phyloP scores from a whole-genome alignment of 2,329 filamentous ascomycete genomes.

The Aspergillus calidoustus region DNA sequence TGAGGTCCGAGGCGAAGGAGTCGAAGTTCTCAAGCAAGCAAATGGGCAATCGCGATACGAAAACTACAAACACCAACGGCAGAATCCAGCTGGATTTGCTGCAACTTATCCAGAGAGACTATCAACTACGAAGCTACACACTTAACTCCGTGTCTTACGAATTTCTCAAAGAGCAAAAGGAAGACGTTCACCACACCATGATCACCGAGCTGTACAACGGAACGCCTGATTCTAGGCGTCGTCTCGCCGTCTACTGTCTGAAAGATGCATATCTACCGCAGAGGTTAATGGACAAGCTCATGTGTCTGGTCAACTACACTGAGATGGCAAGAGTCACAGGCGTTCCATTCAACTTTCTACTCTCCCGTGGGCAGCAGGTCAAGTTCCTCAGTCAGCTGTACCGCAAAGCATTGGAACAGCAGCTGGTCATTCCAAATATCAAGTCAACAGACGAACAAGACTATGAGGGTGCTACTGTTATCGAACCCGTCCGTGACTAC shows the following conservation, averaged over 20 bases:
- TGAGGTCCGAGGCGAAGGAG: constrained; percentile 73
- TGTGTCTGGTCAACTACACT: constrained; percentile 98
- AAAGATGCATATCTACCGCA: constrained; percentile 98
- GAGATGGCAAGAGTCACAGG: constrained; percentile 99
- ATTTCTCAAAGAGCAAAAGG: constrained; percentile 95
- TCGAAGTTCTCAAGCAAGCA: constrained; percentile 96
- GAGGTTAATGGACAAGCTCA: constrained; percentile 93
- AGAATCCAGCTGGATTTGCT: constrained; percentile 89
- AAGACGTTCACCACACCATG: constrained; percentile 99
- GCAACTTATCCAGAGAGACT: constrained; percentile 92
- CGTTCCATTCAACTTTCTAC: constrained; percentile 92
- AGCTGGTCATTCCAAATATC: constrained; percentile 90
- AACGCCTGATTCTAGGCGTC: constrained; percentile 86
- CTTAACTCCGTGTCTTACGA: constrained; percentile 95
- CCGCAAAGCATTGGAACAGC: constrained; percentile 89
- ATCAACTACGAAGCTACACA: constrained; percentile 95
- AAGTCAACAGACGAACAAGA: constrained; percentile 78
- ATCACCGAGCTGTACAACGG: constrained; percentile 98
- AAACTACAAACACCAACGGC: constrained; percentile 92
- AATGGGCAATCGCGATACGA: constrained; percentile 94
- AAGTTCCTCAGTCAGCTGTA: constrained; percentile 98
- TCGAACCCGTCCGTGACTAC: constrained; percentile 90
- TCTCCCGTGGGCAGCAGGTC: constrained; percentile 92
- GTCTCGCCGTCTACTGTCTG: constrained; percentile 91
- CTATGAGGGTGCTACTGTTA: constrained; percentile 97